Percentiles rank a stretch among this genome's conserved stretches.
These are phyloP conservation scores for Kitagawia praeruptora DNA, from an alignment of 129 eudicot species.

Conservation along the genomic window DNA sequence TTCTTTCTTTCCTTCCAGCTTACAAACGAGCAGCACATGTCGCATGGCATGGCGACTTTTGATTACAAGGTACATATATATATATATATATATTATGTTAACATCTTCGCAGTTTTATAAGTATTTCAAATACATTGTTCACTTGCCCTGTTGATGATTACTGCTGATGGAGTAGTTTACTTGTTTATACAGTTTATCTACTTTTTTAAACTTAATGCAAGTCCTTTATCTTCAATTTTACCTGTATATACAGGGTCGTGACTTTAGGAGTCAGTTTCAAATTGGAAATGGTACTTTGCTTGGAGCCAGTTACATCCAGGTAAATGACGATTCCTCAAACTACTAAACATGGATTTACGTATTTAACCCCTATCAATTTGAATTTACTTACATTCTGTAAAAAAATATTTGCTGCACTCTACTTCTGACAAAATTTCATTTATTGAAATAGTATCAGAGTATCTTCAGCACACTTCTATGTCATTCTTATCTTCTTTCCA, in stretches of 20 bases:
- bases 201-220: background rate
- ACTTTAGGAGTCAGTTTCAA: conserved; percentile 86
- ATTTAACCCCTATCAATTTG: background rate
- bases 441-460: background rate
- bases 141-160: background rate
- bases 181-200: background rate
- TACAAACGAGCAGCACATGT: conserved; percentile 91
- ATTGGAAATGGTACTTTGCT: conserved; percentile 74
- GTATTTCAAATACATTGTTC: background rate
- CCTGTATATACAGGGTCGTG: conserved; percentile 52
- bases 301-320: conserved; percentile 98
- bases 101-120: background rate
- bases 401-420: background rate
- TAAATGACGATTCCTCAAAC: conserved; percentile 16
- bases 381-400: background rate
- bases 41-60: conserved; percentile 79
- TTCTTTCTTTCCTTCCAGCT: conserved; percentile 41
- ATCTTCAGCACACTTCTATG: background rate
- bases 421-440: background rate
- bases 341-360: background rate
- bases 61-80: conserved; percentile 70
- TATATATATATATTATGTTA: background rate
- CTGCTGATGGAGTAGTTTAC: conserved; percentile 2
- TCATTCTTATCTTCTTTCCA: background rate
- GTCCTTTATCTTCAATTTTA: conserved; percentile 3